Conservation (phyloP, 371 early-diverging fungal species). For the Pancytospora epiphaga region DNA sequence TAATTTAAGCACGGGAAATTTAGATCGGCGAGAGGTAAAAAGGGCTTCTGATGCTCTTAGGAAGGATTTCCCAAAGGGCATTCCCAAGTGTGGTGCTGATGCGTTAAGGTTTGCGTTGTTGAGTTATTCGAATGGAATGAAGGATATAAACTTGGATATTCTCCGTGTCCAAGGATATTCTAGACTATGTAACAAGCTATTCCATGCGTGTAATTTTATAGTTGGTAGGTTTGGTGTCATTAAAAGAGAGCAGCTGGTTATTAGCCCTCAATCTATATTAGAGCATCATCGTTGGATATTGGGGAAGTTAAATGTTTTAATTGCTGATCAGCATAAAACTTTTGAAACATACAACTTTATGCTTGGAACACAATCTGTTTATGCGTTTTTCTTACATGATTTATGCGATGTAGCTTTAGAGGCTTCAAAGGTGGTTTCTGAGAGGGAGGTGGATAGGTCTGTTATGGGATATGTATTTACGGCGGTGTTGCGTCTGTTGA, state of each 20-base stretch:
- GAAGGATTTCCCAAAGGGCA: conserved; percentile 88
- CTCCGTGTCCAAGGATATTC: conserved; percentile 88
- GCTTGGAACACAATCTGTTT: conserved; percentile 73
- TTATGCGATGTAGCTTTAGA: conserved; percentile 94
- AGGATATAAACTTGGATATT: conserved; percentile 90
- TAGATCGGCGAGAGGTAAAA: conserved; percentile 75
- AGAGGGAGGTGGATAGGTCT: conserved; percentile 61
- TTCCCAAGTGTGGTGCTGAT: conserved; percentile 95
- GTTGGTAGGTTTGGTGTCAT: not conserved
- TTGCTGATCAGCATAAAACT: conserved; percentile 66
- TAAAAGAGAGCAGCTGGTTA: not conserved
- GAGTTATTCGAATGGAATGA: conserved; percentile 72
- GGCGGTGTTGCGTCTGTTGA: conserved; percentile 75
- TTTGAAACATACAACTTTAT: conserved; percentile 81
- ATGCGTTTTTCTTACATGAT: conserved; percentile 87
- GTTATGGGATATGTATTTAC: conserved; percentile 79
- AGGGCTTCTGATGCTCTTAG: conserved; percentile 66
- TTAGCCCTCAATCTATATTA: not conserved
- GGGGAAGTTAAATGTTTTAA: conserved; percentile 71
- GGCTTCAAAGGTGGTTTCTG: conserved; percentile 50
- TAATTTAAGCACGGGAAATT: conserved; percentile 62
- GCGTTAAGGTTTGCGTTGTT: conserved; percentile 90
- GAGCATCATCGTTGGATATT: conserved; percentile 71
- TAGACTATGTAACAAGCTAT: conserved; percentile 98
- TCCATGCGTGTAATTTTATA: conserved; percentile 69